A percentile compares a stretch with the other conserved stretches of the same genome.
These are phyloP conservation scores for Pseudogymnoascus sp. DNA, from an alignment of 2,329 filamentous ascomycete species.

Conservation along the genomic window DNA sequence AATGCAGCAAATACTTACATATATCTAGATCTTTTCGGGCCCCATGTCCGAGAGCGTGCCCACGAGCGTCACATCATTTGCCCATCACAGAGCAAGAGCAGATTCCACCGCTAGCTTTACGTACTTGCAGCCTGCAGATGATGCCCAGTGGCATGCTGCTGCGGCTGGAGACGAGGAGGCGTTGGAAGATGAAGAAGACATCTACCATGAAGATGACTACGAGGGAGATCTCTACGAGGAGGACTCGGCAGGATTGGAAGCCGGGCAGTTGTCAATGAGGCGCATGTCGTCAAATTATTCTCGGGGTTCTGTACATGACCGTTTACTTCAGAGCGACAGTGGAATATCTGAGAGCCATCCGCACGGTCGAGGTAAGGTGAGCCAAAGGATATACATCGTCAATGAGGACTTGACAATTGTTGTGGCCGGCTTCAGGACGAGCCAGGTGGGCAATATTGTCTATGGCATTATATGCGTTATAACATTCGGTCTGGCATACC, in stretches of 20 bases:
- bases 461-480: constrained; percentile 66
- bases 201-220: constrained; percentile 33
- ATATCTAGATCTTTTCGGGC: constrained; percentile 67
- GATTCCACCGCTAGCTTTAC: constrained; percentile 85
- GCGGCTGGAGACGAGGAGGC: constrained; percentile 29
- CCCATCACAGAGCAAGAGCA: constrained; percentile 70
- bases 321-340: constrained; percentile 67
- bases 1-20: constrained; percentile 17
- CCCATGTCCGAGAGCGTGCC: constrained; percentile 95
- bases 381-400: constrained; percentile 86
- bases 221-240: constrained; percentile 26
- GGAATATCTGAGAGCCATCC: constrained; percentile 60
- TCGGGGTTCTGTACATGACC: constrained; percentile 48
- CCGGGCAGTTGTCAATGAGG: constrained; percentile 39
- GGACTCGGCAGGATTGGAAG: constrained; percentile 29
- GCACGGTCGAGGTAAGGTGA: constrained; percentile 55
- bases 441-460: constrained; percentile 55
- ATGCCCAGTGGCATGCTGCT: constrained; percentile 36
- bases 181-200: constrained; percentile 32
- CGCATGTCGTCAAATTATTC: constrained; percentile 58
- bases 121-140: constrained; percentile 70
- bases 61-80: constrained; percentile 85
- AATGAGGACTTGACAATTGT: constrained; percentile 94
- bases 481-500: constrained; percentile 71
- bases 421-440: constrained; percentile 84